These are phyloP conservation scores for Ogataea glucozyma DNA, from an alignment of 805 yeast species.

Conservation along the genomic window DNA sequence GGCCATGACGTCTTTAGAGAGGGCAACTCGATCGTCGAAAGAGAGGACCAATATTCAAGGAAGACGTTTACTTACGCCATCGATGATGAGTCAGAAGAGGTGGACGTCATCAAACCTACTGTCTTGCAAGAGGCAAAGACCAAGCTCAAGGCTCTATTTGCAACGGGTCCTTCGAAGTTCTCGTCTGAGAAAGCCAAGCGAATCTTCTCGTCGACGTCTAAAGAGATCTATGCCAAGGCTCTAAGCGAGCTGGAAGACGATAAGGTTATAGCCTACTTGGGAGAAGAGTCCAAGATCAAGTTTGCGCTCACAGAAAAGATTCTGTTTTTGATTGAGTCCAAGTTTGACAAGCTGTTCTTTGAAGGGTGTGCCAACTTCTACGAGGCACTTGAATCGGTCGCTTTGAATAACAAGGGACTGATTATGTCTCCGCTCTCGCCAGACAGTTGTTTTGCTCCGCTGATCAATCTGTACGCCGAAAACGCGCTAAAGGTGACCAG, in stretches of 20 bases:
- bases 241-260: conserved; percentile 51
- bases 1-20: conserved; percentile 48
- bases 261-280: conserved; percentile 53
- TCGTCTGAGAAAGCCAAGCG: conserved; percentile 46
- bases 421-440: conserved; percentile 55
- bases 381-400: conserved; percentile 41
- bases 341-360: conserved; percentile 42
- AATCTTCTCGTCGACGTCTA: conserved; percentile 47
- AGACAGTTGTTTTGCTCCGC: conserved; percentile 61
- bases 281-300: conserved; percentile 50
- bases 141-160: conserved; percentile 55
- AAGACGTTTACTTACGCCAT: conserved; percentile 44
- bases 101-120: conserved; percentile 20
- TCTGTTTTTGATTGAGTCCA: conserved; percentile 39
- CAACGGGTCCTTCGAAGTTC: conserved; percentile 51
- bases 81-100: conserved; percentile 17
- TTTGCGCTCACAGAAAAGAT: conserved; percentile 60
- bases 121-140: conserved; percentile 40
- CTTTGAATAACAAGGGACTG: conserved; percentile 52
- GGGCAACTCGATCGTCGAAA: conserved; percentile 64
- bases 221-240: conserved; percentile 50
- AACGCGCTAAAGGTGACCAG: conserved; percentile 45
- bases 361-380: conserved; percentile 49
- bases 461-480: conserved; percentile 55
- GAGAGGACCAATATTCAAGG: conserved; percentile 55